A percentile compares a stretch with the other conserved stretches of the same genome.
Evolutionary conservation across 108 stramenopile species (phyloP).

Genomic region (Parmales sp.): DNA sequence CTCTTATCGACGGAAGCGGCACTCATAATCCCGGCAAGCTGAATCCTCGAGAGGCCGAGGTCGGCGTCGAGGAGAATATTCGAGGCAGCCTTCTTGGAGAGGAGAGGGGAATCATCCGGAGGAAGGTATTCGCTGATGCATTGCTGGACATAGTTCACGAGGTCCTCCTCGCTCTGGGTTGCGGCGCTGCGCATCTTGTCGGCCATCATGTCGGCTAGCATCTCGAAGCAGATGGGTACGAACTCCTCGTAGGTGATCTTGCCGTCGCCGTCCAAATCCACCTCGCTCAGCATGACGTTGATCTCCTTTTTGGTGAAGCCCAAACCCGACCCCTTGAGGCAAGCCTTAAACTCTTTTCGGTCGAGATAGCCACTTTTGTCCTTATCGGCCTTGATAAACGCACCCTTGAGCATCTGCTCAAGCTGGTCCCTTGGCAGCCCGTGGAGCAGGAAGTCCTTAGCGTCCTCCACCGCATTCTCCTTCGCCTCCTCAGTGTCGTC

Average conservation of each 20-base stretch:
- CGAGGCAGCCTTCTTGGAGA: constrained; percentile 15
- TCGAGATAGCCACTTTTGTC: constrained; percentile 26
- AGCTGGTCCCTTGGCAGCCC: constrained; percentile 8
- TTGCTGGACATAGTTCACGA: no score
- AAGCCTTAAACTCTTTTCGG: constrained; percentile 24
- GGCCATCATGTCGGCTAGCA: constrained; percentile 32
- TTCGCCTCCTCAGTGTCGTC: constrained; percentile 14
- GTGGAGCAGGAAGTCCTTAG: constrained; percentile 19
- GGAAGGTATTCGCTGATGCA: constrained; percentile 6
- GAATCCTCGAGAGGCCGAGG: constrained; percentile 21
- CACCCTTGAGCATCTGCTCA: constrained; percentile 1
- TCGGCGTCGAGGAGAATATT: constrained; percentile 16
- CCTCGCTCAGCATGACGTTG: constrained; percentile 33
- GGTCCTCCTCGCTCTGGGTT: constrained; percentile 19
- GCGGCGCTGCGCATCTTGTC: constrained; percentile 20
- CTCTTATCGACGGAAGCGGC: constrained; percentile 16
- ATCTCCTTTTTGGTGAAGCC: constrained; percentile 34
- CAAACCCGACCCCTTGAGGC: constrained; percentile 28
- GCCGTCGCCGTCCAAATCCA: constrained; percentile 32
- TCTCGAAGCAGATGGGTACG: constrained; percentile 31
- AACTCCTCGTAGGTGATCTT: constrained; percentile 40
- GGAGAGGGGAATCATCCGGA: background rate
- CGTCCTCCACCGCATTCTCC: constrained; percentile 17
- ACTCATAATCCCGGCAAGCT: constrained; percentile 20
- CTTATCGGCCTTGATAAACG: constrained; percentile 15